These are phyloP conservation scores for Madurella fahalii DNA, from an alignment of 2,329 filamentous ascomycete genomes.

Conservation along the genomic window DNA sequence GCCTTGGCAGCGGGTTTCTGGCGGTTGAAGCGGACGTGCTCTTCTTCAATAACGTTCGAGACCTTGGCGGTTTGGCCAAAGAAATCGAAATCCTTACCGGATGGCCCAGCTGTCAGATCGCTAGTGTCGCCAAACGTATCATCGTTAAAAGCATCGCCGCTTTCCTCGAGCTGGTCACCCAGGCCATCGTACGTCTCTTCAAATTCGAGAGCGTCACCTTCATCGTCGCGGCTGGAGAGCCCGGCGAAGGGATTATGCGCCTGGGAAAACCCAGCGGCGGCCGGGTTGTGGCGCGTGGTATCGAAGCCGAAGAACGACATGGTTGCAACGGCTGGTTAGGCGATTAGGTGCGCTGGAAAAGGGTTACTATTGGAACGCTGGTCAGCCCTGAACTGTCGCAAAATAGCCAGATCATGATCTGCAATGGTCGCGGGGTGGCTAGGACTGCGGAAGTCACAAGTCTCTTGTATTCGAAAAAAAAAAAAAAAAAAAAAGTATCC, in stretches of 20 bases:
- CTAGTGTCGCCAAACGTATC: conserved; percentile 73
- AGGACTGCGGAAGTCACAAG: no score
- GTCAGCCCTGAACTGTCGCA: background rate
- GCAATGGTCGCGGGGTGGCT: no score
- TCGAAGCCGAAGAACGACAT: conserved; percentile 97
- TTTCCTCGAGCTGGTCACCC: conserved; percentile 84
- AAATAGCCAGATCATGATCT: background rate
- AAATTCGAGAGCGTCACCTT: conserved; percentile 66
- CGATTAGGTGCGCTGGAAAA: background rate
- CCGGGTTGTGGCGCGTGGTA: conserved; percentile 62
- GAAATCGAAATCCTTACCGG: conserved; percentile 96
- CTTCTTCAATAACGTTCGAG: conserved; percentile 80
- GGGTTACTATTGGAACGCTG: conserved; percentile 12
- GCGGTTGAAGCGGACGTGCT: conserved; percentile 78
- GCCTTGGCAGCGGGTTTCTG: conserved; percentile 59
- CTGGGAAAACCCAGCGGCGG: conserved; percentile 77
- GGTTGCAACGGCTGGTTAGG: conserved; percentile 18
- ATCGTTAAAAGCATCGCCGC: conserved; percentile 92
- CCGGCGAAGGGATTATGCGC: conserved; percentile 82
- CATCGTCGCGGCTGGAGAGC: conserved; percentile 62
- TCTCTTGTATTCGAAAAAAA: no score
- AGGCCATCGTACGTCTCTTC: conserved; percentile 97
- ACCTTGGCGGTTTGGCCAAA: conserved; percentile 89
- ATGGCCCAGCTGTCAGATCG: conserved; percentile 42
- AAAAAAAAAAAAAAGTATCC: no score